phyloP scores from a whole-genome alignment of 2,329 filamentous ascomycete species.

The Pezicula neosporulosa region DNA sequence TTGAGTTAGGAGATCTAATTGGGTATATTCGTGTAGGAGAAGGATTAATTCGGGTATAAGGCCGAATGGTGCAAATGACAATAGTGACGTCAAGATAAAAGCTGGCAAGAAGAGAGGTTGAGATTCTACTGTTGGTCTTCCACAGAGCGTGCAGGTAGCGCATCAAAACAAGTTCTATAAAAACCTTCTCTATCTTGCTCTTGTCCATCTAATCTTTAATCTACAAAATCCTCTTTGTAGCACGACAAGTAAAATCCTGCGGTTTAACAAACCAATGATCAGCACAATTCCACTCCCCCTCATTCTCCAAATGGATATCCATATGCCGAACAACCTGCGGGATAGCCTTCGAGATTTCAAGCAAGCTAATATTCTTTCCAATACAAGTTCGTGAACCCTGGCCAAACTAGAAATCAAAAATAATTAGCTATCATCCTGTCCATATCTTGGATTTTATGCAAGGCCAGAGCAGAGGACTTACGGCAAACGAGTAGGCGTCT shows the following conservation, averaged over 20 bases:
- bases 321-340: constrained; percentile 15
- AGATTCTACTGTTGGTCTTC: too few relatives aligned
- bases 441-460: not conserved
- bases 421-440: not conserved
- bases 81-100: too few relatives aligned
- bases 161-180: too few relatives aligned
- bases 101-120: too few relatives aligned
- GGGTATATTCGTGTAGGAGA: too few relatives aligned
- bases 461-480: not conserved
- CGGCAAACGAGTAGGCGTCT: not conserved
- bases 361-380: constrained; percentile 33
- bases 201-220: too few relatives aligned
- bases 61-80: too few relatives aligned
- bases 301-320: not conserved
- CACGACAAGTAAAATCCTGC: not conserved
- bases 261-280: constrained; percentile 2
- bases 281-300: not conserved
- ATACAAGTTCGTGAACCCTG: constrained; percentile 34
- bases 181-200: too few relatives aligned
- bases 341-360: constrained; percentile 37
- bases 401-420: constrained; percentile 28
- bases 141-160: too few relatives aligned
- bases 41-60: too few relatives aligned
- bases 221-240: not conserved
- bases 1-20: too few relatives aligned